Conservation (phyloP, 805 yeast genomes). For the Metschnikowia santaceciliae region DNA sequence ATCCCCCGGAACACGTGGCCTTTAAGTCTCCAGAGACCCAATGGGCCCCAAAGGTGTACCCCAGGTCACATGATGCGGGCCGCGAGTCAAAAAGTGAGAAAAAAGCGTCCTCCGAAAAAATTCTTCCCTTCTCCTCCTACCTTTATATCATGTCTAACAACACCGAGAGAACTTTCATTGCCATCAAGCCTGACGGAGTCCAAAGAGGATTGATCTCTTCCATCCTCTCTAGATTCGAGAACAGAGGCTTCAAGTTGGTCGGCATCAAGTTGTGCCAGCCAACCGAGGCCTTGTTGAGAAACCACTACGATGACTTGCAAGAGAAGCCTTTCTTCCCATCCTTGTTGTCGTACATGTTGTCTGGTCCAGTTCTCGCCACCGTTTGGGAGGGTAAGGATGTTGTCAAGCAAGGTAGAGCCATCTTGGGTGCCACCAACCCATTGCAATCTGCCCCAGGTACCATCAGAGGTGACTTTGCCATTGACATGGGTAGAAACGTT, state of each 20-base stretch:
- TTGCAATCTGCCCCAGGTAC: conserved; percentile 97
- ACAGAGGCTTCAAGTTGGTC: conserved; percentile 96
- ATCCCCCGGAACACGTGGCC: not conserved
- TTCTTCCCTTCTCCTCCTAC: conserved; percentile 11
- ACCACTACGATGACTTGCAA: conserved; percentile 94
- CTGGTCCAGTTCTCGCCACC: conserved; percentile 98
- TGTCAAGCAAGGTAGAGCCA: conserved; percentile 96
- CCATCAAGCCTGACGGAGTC: conserved; percentile 99
- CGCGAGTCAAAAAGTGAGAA: conserved; percentile 1
- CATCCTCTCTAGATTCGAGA: conserved; percentile 89
- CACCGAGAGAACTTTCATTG: conserved; percentile 86
- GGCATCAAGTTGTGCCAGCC: conserved; percentile 91
- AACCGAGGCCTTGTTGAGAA: conserved; percentile 78
- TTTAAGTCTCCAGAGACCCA: too few species aligned
- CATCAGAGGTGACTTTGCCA: conserved; percentile 98
- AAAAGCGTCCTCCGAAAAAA: not conserved
- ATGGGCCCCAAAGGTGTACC: not conserved
- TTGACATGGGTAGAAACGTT: conserved; percentile 99
- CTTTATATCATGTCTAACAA: conserved; percentile 43
- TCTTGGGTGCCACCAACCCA: conserved; percentile 99
- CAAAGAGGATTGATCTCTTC: conserved; percentile 95
- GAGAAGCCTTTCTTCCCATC: conserved; percentile 98
- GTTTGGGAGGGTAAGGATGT: conserved; percentile 99
- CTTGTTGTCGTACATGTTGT: conserved; percentile 90
- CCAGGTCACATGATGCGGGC: not conserved